Percentiles rank a stretch among this genome's conserved stretches.
phyloP scores from a whole-genome alignment of 1,284 basidiomycete genomes.

The Sphaerobolus stellatus region DNA sequence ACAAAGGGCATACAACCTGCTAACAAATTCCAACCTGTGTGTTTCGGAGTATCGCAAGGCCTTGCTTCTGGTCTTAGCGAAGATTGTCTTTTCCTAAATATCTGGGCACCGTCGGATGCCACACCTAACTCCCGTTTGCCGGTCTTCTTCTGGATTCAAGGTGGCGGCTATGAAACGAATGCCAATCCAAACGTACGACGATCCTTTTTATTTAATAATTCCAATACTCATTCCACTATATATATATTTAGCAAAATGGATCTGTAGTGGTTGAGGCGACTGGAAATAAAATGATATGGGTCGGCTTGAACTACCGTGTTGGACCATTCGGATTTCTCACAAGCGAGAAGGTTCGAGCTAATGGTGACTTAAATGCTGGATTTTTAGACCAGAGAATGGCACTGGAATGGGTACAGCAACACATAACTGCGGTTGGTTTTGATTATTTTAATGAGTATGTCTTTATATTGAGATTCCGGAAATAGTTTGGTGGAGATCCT shows the following conservation, averaged over 20 bases:
- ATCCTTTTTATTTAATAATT: not conserved
- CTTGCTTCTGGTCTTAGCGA: slow-evolving; percentile 25
- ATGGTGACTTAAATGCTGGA: slow-evolving; percentile 32
- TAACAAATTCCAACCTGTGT: slow-evolving; percentile 1
- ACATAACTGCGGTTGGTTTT: slow-evolving; percentile 8
- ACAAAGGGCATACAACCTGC: slow-evolving; percentile 3
- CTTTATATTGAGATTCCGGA: not conserved
- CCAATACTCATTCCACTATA: not conserved
- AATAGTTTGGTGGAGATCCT: slow-evolving; percentile 29
- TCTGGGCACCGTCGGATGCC: slow-evolving; percentile 31
- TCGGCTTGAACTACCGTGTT: slow-evolving; percentile 37
- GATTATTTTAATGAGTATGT: slow-evolving; percentile 25
- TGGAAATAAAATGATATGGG: slow-evolving; percentile 28
- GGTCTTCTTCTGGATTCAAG: slow-evolving; percentile 36
- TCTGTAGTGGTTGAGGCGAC: slow-evolving; percentile 10
- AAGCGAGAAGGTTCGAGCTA: slow-evolving; percentile 18
- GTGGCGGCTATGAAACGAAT: slow-evolving; percentile 29
- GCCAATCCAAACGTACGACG: slow-evolving; percentile 6
- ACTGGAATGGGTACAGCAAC: slow-evolving; percentile 13
- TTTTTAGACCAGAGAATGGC: slow-evolving; percentile 15
- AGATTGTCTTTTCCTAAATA: slow-evolving; percentile 40
- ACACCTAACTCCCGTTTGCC: slow-evolving; percentile 22
- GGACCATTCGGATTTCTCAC: slow-evolving; percentile 34
- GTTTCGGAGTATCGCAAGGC: not conserved
- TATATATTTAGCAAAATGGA: slow-evolving; percentile 11